phyloP scores from a whole-genome alignment of 2,329 filamentous ascomycete genomes.

The Chaetomium sp. region DNA sequence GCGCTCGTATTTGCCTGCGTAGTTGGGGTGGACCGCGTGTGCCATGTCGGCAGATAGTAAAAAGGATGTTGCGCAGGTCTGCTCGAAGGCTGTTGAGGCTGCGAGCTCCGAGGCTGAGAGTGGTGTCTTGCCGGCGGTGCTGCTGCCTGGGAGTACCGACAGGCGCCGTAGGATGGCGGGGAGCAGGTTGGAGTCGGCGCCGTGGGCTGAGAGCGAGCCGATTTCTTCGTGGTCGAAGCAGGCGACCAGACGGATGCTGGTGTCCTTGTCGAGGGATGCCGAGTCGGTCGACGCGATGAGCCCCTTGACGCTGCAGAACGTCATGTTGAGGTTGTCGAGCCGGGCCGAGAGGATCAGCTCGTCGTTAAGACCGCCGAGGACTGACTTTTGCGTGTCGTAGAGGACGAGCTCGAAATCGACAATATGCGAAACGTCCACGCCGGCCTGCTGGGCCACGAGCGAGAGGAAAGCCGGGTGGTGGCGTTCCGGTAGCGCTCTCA shows the following conservation, averaged over 20 bases:
- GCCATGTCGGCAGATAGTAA: constrained; percentile 97
- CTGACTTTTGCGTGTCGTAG: constrained; percentile 89
- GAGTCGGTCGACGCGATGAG: constrained; percentile 70
- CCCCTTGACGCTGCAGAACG: constrained; percentile 82
- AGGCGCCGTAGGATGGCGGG: constrained; percentile 82
- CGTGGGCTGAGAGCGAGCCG: constrained; percentile 85
- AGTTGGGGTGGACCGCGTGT: constrained; percentile 93
- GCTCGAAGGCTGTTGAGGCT: constrained; percentile 77
- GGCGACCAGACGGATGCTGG: constrained; percentile 80
- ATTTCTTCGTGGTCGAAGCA: constrained; percentile 99
- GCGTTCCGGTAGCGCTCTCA: constrained; percentile 70
- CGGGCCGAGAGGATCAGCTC: constrained; percentile 96
- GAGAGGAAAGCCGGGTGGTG: constrained; percentile 86
- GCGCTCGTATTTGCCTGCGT: constrained; percentile 81
- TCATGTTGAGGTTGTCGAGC: constrained; percentile 94
- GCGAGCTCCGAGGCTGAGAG: constrained; percentile 33
- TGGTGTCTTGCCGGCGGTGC: constrained; percentile 35
- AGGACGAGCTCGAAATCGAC: constrained; percentile 95
- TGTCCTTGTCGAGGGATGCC: constrained; percentile 64
- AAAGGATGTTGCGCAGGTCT: constrained; percentile 85
- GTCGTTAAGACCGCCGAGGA: constrained; percentile 81
- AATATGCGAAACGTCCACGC: constrained; percentile 62
- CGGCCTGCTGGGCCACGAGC: constrained; percentile 74
- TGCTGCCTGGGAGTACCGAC: constrained; percentile 65
- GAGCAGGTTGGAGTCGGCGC: constrained; percentile 85